A percentile compares a stretch with the other conserved stretches of the same genome.
Evolutionary conservation across 73 alveolate genomes (phyloP).

Genomic region (Uronychia setigera): DNA sequence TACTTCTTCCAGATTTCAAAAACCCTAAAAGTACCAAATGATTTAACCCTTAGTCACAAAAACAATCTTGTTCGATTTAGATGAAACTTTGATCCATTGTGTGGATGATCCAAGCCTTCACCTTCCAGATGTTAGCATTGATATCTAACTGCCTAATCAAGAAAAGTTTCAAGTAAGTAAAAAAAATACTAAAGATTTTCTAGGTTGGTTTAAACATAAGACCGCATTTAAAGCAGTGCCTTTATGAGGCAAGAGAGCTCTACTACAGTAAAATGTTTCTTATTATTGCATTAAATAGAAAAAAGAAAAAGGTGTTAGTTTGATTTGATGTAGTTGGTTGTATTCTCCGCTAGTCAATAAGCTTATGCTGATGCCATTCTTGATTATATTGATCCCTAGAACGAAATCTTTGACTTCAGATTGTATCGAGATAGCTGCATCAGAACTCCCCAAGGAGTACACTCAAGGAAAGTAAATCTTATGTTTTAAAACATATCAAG

Average conservation of each 20-base stretch:
- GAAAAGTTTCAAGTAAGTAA: neutral
- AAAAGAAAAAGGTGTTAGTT: no score
- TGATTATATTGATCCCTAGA: conserved; percentile 84
- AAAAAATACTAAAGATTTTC: neutral
- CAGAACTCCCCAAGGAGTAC: conserved; percentile 69
- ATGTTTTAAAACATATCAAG: no score
- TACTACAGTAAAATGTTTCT: no score
- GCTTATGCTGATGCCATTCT: conserved; percentile 90
- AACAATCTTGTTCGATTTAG: conserved; percentile 47
- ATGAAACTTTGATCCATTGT: conserved; percentile 32
- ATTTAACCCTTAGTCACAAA: conserved; percentile 4
- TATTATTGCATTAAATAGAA: no score
- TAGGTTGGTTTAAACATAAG: conserved; percentile 60
- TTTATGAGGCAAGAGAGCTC: conserved; percentile 53
- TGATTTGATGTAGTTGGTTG: no score
- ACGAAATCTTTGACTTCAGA: conserved; percentile 70
- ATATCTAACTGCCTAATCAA: neutral
- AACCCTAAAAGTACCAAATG: neutral
- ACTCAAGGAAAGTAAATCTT: no score
- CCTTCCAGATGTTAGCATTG: conserved; percentile 4
- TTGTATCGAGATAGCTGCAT: conserved; percentile 81
- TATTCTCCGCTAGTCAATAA: conserved; percentile 86
- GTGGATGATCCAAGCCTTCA: neutral
- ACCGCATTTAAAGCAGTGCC: conserved; percentile 70
- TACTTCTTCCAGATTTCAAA: neutral